phyloP scores from a whole-genome alignment of 2,329 filamentous ascomycete genomes.

The Sarocladium kiliense region DNA sequence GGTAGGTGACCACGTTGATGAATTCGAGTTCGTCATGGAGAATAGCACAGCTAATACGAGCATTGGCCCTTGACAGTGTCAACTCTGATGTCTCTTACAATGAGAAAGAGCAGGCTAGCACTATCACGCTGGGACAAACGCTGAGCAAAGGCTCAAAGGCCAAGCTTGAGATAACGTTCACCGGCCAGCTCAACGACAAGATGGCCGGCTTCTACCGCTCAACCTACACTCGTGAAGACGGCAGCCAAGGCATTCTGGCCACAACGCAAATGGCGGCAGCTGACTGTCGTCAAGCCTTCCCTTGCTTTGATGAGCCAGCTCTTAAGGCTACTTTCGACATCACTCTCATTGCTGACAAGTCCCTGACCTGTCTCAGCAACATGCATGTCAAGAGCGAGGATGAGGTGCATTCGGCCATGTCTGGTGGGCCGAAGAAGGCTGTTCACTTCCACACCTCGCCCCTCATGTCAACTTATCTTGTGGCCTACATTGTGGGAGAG shows the following conservation, averaged over 20 bases:
- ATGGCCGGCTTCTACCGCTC: conserved; percentile 98
- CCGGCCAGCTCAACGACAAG: conserved; percentile 79
- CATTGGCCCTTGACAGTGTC: conserved; percentile 13
- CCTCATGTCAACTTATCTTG: conserved; percentile 90
- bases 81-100: conserved; percentile 61
- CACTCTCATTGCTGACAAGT: conserved; percentile 84
- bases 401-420: conserved; percentile 62
- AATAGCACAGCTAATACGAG: conserved; percentile 10
- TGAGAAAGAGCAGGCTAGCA: conserved; percentile 75
- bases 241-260: conserved; percentile 75
- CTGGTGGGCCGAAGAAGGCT: conserved; percentile 55
- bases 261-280: conserved; percentile 97
- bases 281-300: conserved; percentile 86
- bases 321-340: conserved; percentile 91
- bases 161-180: conserved; percentile 57
- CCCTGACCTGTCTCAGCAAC: conserved; percentile 89
- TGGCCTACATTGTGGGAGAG: conserved; percentile 91
- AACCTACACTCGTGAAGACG: conserved; percentile 80
- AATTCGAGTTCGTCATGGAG: conserved; percentile 10
- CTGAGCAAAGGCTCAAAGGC: conserved; percentile 73
- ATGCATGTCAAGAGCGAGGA: conserved; percentile 87
- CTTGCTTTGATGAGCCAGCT: conserved; percentile 93
- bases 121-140: conserved; percentile 68
- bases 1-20: conserved; percentile 26
- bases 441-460: conserved; percentile 91